Evolutionary conservation across 345 rosid species (phyloP).

Genomic region (Theobroma cacao): DNA sequence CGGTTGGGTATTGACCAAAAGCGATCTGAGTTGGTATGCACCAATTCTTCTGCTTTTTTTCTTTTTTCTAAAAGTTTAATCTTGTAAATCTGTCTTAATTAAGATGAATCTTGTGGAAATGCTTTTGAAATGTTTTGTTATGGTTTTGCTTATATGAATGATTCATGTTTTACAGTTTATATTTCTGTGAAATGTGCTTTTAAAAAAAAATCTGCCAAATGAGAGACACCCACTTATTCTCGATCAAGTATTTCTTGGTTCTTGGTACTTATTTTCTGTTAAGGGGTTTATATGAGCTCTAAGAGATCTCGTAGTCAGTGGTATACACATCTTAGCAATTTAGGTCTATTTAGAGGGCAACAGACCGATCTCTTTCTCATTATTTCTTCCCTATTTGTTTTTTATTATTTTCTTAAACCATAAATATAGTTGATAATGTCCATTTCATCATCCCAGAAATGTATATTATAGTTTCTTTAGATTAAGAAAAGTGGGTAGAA

Average conservation of each 20-base stretch:
- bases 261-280: background rate
- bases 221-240: background rate
- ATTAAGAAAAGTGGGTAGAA: background rate
- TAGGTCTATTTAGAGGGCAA: background rate
- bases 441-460: background rate
- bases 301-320: background rate
- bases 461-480: background rate
- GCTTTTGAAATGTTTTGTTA: background rate
- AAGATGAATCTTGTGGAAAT: background rate
- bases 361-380: background rate
- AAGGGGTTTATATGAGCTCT: background rate
- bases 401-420: background rate
- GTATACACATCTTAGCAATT: background rate
- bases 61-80: background rate
- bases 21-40: slow-evolving; percentile 75
- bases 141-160: background rate
- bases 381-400: background rate
- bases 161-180: background rate
- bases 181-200: background rate
- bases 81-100: background rate
- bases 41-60: background rate
- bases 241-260: background rate
- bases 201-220: background rate
- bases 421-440: background rate
- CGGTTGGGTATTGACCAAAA: slow-evolving; percentile 67